These are phyloP conservation scores for Colletotrichum sp. DNA, from an alignment of 2,329 filamentous ascomycete genomes.

Conservation along the genomic window DNA sequence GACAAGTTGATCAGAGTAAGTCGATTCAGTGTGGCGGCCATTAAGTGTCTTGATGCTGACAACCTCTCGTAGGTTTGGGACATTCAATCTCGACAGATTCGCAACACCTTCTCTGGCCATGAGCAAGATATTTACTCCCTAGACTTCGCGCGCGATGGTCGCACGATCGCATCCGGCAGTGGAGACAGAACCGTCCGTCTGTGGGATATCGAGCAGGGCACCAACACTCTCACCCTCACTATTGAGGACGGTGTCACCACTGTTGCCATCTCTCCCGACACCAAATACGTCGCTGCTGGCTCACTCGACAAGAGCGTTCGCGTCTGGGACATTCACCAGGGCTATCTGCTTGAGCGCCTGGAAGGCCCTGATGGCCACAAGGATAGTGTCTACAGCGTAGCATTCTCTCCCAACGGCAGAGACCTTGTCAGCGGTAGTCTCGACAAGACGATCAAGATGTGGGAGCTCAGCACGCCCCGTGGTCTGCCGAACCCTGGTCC, in stretches of 20 bases:
- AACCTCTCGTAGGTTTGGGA: constrained; percentile 80
- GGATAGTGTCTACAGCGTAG: constrained; percentile 95
- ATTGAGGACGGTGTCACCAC: constrained; percentile 98
- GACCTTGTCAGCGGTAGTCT: constrained; percentile 93
- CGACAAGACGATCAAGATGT: constrained; percentile 99
- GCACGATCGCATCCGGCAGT: constrained; percentile 93
- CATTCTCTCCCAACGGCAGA: constrained; percentile 91
- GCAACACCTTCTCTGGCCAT: constrained; percentile 93
- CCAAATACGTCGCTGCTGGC: constrained; percentile 91
- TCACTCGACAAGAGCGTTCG: constrained; percentile 97
- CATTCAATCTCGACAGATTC: constrained; percentile 81
- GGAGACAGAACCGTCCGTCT: constrained; percentile 93
- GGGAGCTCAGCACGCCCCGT: constrained; percentile 83
- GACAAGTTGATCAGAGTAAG: constrained; percentile 95
- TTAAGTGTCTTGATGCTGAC: neutral
- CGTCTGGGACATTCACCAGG: constrained; percentile 91
- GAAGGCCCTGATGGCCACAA: constrained; percentile 95
- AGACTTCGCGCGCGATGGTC: constrained; percentile 92
- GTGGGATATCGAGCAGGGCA: constrained; percentile 90
- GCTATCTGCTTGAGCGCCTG: constrained; percentile 86
- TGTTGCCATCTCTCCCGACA: constrained; percentile 95
- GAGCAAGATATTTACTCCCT: constrained; percentile 98
- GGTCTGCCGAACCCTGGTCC: constrained; percentile 69
- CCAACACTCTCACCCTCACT: constrained; percentile 81
- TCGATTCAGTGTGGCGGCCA: constrained; percentile 19